A percentile compares a stretch with the other conserved stretches of the same genome.
phyloP scores from a whole-genome alignment of 345 rosid species.

The Ceriops decandra region DNA sequence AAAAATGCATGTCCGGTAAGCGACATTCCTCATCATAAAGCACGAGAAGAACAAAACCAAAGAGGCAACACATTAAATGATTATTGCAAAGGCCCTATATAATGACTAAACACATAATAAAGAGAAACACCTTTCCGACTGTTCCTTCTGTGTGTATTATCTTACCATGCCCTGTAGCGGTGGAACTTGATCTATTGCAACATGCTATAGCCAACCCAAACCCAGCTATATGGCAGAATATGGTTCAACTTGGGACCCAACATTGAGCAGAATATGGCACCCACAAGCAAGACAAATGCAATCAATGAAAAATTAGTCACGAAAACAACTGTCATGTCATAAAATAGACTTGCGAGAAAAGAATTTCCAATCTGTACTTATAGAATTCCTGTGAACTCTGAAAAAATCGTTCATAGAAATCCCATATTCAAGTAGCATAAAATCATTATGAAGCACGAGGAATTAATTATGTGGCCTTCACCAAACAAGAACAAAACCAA shows the following conservation, averaged over 20 bases:
- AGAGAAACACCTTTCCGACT: too few relatives aligned
- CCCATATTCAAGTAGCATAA: neutral
- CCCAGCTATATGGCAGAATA: neutral
- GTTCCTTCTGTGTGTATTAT: too few relatives aligned
- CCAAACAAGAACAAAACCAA: neutral
- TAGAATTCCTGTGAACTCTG: too few relatives aligned
- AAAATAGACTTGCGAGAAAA: neutral
- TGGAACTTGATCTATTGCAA: too few relatives aligned
- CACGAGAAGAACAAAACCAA: neutral
- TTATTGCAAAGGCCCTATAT: neutral
- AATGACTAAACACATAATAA: neutral
- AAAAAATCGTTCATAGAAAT: neutral
- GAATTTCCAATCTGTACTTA: neutral
- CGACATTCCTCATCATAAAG: neutral
- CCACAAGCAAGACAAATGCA: neutral
- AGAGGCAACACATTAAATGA: neutral
- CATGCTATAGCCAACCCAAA: too few relatives aligned
- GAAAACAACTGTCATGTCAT: neutral
- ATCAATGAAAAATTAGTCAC: neutral
- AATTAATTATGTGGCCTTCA: neutral
- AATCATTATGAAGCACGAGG: neutral
- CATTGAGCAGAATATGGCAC: neutral
- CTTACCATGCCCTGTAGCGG: too few relatives aligned
- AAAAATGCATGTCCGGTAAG: neutral
- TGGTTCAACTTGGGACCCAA: neutral